Evolutionary conservation across 139 green algal genomes (phyloP).

Genomic region (Medakamo hakoo): DNA sequence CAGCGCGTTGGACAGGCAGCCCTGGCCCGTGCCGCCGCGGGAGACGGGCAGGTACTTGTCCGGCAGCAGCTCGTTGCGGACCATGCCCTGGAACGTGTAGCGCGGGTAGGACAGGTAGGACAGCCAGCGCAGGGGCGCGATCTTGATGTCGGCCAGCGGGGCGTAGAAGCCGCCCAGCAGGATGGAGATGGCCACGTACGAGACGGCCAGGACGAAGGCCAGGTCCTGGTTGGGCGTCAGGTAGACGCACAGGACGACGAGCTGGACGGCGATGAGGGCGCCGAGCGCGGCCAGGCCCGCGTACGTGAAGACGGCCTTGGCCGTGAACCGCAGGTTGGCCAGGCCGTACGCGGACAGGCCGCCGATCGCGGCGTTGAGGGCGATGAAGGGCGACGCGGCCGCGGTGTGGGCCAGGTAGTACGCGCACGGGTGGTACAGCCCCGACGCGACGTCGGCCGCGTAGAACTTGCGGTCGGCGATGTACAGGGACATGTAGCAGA

Average conservation of each 20-base stretch:
- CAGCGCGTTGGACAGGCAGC: not conserved
- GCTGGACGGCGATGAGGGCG: constrained; percentile 13
- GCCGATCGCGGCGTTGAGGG: constrained; percentile 22
- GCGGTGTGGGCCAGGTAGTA: constrained; percentile 33
- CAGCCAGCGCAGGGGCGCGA: not conserved
- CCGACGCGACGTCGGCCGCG: constrained; percentile 24
- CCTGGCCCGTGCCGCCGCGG: not conserved
- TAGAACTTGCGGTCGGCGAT: constrained; percentile 43
- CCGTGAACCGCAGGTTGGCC: constrained; percentile 20
- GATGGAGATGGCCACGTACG: constrained; percentile 5
- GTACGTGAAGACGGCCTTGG: constrained; percentile 3
- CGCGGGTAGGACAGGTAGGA: constrained; percentile 6
- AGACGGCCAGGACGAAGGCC: constrained; percentile 6
- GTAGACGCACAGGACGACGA: constrained; percentile 7
- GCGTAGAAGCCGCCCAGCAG: constrained; percentile 9
- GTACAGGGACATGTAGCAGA: constrained; percentile 44
- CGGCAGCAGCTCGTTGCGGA: not conserved
- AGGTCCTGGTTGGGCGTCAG: constrained; percentile 11
- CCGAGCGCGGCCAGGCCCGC: constrained; percentile 4
- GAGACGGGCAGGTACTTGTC: not conserved
- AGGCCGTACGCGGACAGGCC: constrained; percentile 37
- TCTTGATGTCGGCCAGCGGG: not conserved
- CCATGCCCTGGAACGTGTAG: not conserved
- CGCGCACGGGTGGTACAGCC: constrained; percentile 32
- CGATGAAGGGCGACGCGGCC: constrained; percentile 32